phyloP scores from a whole-genome alignment of 1,284 basidiomycete genomes.

The Pseudozyma sp. region DNA sequence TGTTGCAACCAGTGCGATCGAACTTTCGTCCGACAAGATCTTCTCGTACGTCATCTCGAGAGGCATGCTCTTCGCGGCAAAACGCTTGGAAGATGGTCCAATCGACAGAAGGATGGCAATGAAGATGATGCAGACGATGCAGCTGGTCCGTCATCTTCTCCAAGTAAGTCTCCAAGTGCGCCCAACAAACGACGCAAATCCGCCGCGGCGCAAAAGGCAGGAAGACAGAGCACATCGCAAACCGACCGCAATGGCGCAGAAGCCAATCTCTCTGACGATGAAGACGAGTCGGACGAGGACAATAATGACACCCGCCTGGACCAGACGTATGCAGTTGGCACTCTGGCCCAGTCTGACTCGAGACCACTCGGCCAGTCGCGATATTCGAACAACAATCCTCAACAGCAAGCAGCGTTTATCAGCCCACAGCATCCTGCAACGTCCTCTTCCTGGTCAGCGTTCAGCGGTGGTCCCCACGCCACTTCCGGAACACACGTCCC shows the following conservation, averaged over 20 bases:
- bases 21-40: conserved; percentile 59
- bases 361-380: conserved; percentile 7
- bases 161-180: conserved; percentile 1
- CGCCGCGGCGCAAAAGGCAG: conserved; percentile 4
- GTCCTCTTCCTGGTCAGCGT: conserved; percentile 17
- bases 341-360: not conserved
- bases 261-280: conserved; percentile 15
- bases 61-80: conserved; percentile 53
- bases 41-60: conserved; percentile 56
- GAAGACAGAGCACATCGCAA: conserved; percentile 2
- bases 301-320: conserved; percentile 4
- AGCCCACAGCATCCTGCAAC: conserved; percentile 1
- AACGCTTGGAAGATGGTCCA: conserved; percentile 58
- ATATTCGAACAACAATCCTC: conserved; percentile 1
- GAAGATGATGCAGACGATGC: conserved; percentile 35
- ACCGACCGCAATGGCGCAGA: conserved; percentile 12
- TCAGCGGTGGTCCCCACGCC: conserved; percentile 3
- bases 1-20: conserved; percentile 57
- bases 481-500: conserved; percentile 2
- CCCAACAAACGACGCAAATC: conserved; percentile 31
- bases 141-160: conserved; percentile 11
- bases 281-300: conserved; percentile 12
- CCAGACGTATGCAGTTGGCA: not conserved
- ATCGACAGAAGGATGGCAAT: conserved; percentile 37
- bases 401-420: conserved; percentile 6